These are phyloP conservation scores for Durio zibethinus DNA, from an alignment of 345 rosid species.

Conservation along the genomic window DNA sequence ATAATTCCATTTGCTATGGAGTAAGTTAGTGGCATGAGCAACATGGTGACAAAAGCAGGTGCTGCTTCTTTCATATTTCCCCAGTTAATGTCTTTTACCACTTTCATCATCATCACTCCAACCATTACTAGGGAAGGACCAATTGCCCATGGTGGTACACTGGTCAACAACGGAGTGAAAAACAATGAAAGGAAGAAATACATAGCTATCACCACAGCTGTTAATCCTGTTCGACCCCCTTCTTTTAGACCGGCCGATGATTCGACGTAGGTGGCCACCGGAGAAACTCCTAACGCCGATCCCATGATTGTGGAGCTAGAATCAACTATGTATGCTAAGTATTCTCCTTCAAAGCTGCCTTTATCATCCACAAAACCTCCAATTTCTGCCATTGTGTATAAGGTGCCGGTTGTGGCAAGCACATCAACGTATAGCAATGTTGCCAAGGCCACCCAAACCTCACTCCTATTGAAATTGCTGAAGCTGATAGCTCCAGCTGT, in stretches of 20 bases:
- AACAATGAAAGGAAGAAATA: constrained; percentile 63
- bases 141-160: constrained; percentile 90
- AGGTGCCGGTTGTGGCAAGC: constrained; percentile 63
- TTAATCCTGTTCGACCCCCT: constrained; percentile 88
- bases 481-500: constrained; percentile 75
- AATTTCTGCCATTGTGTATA: constrained; percentile 80
- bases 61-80: constrained; percentile 59
- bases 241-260: constrained; percentile 86
- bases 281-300: constrained; percentile 63
- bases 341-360: constrained; percentile 81
- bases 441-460: constrained; percentile 70
- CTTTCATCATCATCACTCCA: constrained; percentile 90
- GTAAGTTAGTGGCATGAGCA: constrained; percentile 82
- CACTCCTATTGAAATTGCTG: constrained; percentile 40
- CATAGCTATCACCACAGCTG: constrained; percentile 57
- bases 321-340: constrained; percentile 70
- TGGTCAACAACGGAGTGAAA: constrained; percentile 61
- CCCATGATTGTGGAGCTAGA: constrained; percentile 73
- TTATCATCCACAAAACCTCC: constrained; percentile 59
- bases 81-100: constrained; percentile 72
- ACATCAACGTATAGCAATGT: constrained; percentile 71
- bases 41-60: constrained; percentile 79
- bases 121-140: constrained; percentile 82
- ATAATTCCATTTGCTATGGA: constrained; percentile 86
- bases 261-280: constrained; percentile 64